Evolutionary conservation across 2,329 filamentous ascomycete genomes (phyloP).

Genomic region (Pseudogymnoascus sp.): DNA sequence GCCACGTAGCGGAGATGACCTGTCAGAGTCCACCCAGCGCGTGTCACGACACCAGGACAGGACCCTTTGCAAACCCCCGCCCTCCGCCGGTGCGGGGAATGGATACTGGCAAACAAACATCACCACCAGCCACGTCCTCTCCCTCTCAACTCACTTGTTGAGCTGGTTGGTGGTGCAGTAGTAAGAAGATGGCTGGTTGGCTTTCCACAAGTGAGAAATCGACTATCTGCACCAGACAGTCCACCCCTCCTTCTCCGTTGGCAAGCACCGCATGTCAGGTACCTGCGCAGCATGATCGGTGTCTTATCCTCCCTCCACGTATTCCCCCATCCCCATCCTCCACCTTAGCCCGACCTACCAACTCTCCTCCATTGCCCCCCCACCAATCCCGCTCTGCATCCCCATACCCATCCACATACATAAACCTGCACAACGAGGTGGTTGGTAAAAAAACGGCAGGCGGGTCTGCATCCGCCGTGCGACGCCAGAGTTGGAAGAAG

Average conservation of each 20-base stretch:
- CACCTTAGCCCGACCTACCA: not conserved
- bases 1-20: not conserved
- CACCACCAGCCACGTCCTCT: not conserved
- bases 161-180: not conserved
- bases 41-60: not conserved
- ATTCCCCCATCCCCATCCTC: not conserved
- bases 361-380: not conserved
- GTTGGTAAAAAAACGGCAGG: not conserved
- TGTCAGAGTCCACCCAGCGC: not conserved
- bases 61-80: not conserved
- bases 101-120: not conserved
- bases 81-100: not conserved
- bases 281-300: not conserved
- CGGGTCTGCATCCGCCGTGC: too few relatives aligned
- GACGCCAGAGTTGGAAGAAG: not conserved
- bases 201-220: not conserved
- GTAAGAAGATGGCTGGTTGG: not conserved
- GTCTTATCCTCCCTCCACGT: constrained; percentile 7
- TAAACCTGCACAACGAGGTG: not conserved
- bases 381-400: not conserved
- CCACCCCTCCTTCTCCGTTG: not conserved
- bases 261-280: not conserved
- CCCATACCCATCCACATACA: not conserved
- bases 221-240: not conserved
- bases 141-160: not conserved